Percentiles rank a stretch among this genome's conserved stretches.
Conservation (phyloP, 169 alveolate species). For the Miamiensis avidus region DNA sequence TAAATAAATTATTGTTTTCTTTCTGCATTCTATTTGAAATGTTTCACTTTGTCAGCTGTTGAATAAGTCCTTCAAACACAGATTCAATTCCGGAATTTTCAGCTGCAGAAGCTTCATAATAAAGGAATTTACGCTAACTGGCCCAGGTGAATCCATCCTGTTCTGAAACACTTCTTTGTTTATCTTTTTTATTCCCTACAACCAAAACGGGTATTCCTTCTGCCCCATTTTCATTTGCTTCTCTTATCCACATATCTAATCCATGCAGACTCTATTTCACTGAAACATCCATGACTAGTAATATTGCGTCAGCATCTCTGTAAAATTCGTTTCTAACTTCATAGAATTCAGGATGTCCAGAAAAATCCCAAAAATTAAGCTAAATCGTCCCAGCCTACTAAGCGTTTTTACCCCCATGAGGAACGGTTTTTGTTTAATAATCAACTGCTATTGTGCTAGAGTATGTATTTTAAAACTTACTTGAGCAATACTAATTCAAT, state of each 20-base stretch:
- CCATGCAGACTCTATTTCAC: conserved; percentile 16
- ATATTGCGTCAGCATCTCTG: conserved; percentile 33
- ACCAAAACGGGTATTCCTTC: conserved; percentile 3
- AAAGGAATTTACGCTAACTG: not conserved
- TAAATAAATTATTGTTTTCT: no score
- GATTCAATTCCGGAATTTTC: not conserved
- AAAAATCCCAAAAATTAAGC: conserved; percentile 46
- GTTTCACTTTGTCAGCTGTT: no score
- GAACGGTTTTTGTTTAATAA: conserved; percentile 47
- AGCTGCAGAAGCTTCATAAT: conserved; percentile 17
- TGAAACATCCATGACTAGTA: conserved; percentile 20
- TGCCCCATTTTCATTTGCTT: conserved; percentile 22
- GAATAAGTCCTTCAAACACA: not conserved
- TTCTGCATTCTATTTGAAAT: no score
- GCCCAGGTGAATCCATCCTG: conserved; percentile 25
- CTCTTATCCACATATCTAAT: conserved; percentile 25
- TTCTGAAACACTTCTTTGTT: conserved; percentile 7
- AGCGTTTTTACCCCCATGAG: conserved; percentile 15
- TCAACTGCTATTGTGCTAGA: conserved; percentile 54
- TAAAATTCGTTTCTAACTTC: conserved; percentile 52
- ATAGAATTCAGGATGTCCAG: conserved; percentile 46
- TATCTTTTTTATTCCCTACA: conserved; percentile 29
- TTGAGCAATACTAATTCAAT: conserved; percentile 38
- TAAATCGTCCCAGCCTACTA: no score
- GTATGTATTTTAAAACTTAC: conserved; percentile 42